Evolutionary conservation across 164 flowering plant species (phyloP), one percentile per base, ranked within the genome.

Genomic region (Vitis labrusca): DNA sequence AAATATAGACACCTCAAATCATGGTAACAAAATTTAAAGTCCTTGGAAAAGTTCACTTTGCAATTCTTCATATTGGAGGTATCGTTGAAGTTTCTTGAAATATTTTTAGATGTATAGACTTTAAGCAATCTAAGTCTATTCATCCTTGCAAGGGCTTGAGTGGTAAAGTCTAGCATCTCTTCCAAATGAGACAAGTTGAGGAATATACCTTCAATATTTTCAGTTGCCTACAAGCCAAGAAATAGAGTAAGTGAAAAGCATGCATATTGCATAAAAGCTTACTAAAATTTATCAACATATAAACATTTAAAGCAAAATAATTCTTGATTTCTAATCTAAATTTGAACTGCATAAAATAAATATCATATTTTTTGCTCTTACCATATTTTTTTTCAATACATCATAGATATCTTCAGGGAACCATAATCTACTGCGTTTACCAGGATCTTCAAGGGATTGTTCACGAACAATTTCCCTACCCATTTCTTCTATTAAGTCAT

Each of bases 401-500:
- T 29, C 5, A 15, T 0, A 16, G 19, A 23, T 14, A 60, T 61
- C 72, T n/a, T 52, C 16, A n/a, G 4, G 52, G 50, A 1, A 6
- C 66, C 66, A 61, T 23, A 69, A 10, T 30, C 72, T 60, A 12
- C 72, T 69, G 10, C 66, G 59, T 19, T n/a, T 49, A 5, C 72
- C 62, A 29, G 64, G 64, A 1, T 69, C 54, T 15, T 69, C 17
- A 9, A 11, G 16, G 19, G 59, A 50, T 64, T 74, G 69, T 52
- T 65, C 44, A 12, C 54, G 63, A 11, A 74, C 76, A 74, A 74
- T 52, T 7, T 58, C 16, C 59, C 62, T 3, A 53, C 77, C 77
- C 73, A 70, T 32, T 37, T 64, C 52, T 44, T 69, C 69, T 50
- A 74, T 4, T 37, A 67, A 57, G 16, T 73, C 60, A 67, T 66